Base-by-base conservation (phyloP, 148 eudicot species). In the Chenopodium formosanum region DNA sequence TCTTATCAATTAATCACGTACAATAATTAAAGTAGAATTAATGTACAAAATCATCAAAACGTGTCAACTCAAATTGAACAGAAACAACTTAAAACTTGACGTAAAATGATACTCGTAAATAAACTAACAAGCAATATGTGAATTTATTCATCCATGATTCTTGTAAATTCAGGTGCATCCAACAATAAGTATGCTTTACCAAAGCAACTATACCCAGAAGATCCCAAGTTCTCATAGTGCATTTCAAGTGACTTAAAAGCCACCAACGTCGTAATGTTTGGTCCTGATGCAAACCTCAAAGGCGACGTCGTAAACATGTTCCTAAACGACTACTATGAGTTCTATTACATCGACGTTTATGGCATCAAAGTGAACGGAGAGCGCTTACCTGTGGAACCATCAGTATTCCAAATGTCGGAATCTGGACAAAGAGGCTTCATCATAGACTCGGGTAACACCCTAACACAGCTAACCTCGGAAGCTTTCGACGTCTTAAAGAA, bases 201-300 rank as follows among this genome's bases (percentile, higher is more conserved):
- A 23, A 80, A 9, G 16, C 83, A 81, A 32, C 2, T 81, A 29
- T 47, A 62, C 73, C 73, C 71, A 9, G 7, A 65, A 19, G 46
- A 81, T n/a, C 78, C 83, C 1, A 62, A 46, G 32, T 81, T 81
- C 70, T 81, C 83, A 63, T 81, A 81, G n/a, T 73, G 83, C 73
- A 23, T 73, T 8, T 62, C 83, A 2, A 13, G 31, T 5, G 63
- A 46, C 46, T 10, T 0, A 23, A 47, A 2, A 9, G 25, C 16
- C 20, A 19, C 22, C 13, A 74, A 46, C 78, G 23, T 20, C 6
- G 62, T 81, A 64, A 29, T 16, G 29, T 80, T 80, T 44, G 83
- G 83, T 13, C 32, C 10, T 4, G 72, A 80, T 20, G 83, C 83
- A n/a, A 74, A 25, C 62, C 83, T 80, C 9, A 8, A 40, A 3